These are phyloP conservation scores for Saitozyma podzolica DNA, from an alignment of 768 basidiomycete species.

Conservation along the genomic window DNA sequence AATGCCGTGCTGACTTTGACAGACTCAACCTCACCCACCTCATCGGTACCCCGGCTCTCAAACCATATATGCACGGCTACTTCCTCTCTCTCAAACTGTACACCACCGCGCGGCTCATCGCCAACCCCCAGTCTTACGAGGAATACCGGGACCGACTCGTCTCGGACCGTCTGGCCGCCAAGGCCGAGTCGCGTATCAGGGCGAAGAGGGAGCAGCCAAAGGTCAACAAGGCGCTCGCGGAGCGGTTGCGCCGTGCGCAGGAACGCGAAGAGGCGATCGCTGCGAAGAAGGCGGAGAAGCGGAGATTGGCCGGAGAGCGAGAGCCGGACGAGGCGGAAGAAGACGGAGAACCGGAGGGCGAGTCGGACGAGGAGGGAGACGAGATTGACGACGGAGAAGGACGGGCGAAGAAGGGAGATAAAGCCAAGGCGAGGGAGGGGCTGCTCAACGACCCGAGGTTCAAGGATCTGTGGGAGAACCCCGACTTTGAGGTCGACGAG, in stretches of 20 bases:
- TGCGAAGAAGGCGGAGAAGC: conserved; percentile 9
- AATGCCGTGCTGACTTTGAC: neutral
- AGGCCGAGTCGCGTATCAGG: conserved; percentile 89
- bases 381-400: conserved; percentile 29
- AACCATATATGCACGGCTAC: conserved; percentile 99
- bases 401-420: conserved; percentile 9
- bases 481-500: conserved; percentile 90
- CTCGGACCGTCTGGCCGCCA: conserved; percentile 84
- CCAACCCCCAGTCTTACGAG: conserved; percentile 92
- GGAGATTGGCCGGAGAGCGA: conserved; percentile 54
- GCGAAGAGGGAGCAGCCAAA: conserved; percentile 72
- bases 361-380: conserved; percentile 42
- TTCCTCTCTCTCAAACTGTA: conserved; percentile 94
- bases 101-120: conserved; percentile 89
- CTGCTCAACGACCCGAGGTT: conserved; percentile 75
- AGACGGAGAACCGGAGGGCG: conserved; percentile 46
- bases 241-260: conserved; percentile 65
- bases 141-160: conserved; percentile 90
- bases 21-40: conserved; percentile 95
- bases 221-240: conserved; percentile 82
- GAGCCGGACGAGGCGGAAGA: conserved; percentile 50
- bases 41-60: conserved; percentile 88
- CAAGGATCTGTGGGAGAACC: conserved; percentile 82
- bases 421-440: conserved; percentile 9
- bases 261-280: conserved; percentile 54